Conservation (phyloP, 2,329 filamentous ascomycete species). For the Ramularia endophylla region DNA sequence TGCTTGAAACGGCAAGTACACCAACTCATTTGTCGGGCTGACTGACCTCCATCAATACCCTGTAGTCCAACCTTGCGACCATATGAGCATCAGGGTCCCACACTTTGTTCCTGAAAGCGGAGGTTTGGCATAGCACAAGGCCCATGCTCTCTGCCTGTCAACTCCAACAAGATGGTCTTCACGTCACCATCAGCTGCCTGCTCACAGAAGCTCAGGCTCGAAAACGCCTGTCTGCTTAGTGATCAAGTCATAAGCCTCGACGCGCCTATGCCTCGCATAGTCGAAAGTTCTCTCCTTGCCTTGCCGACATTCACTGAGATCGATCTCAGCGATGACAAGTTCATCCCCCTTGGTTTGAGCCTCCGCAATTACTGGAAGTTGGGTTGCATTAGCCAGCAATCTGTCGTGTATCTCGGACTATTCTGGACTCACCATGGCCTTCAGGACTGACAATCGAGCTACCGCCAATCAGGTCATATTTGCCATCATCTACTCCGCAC, state of each 20-base stretch:
- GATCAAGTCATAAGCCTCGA: constrained; percentile 40
- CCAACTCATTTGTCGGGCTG: too few species aligned
- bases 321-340: constrained; percentile 47
- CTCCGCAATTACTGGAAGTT: constrained; percentile 40
- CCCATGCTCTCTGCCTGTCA: background rate
- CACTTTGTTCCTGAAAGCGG: too few species aligned
- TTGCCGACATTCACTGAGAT: constrained; percentile 43
- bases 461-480: constrained; percentile 45
- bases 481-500: constrained; percentile 48
- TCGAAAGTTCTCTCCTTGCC: constrained; percentile 46
- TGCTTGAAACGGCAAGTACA: too few species aligned
- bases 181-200: too few species aligned
- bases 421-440: constrained; percentile 31
- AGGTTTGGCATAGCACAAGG: too few species aligned
- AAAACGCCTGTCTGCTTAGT: constrained; percentile 38
- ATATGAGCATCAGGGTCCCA: too few species aligned
- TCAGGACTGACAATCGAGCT: constrained; percentile 45
- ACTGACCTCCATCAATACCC: too few species aligned
- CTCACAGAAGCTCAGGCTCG: constrained; percentile 31
- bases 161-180: background rate
- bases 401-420: too few species aligned
- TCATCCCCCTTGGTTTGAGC: constrained; percentile 45
- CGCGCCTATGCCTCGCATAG: constrained; percentile 40
- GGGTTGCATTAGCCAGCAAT: too few species aligned
- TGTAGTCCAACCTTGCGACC: too few species aligned